A percentile compares a stretch with the other conserved stretches of the same genome.
These are phyloP conservation scores for Nothophaeocryptopus gaeumannii DNA, from an alignment of 2,329 filamentous ascomycete genomes.

Conservation along the genomic window DNA sequence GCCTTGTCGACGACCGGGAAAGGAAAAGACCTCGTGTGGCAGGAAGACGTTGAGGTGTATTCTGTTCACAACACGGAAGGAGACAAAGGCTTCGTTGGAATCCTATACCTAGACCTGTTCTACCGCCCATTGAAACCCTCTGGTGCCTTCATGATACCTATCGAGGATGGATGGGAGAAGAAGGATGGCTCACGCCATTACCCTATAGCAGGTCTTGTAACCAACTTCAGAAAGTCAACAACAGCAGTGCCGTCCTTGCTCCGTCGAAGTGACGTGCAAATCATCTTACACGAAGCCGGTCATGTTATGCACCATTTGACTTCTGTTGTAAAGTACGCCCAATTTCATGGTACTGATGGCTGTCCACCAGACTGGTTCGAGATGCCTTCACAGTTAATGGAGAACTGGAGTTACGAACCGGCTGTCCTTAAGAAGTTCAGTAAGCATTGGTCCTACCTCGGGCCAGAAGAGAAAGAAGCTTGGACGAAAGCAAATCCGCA, in stretches of 20 bases:
- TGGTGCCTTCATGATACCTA: slow-evolving; percentile 2
- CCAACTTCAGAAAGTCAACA: slow-evolving; percentile 6
- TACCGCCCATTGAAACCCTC: background rate
- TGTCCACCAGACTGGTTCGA: slow-evolving; percentile 11
- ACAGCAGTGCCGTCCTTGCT: slow-evolving; percentile 8
- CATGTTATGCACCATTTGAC: slow-evolving; percentile 16
- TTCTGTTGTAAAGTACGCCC: slow-evolving; percentile 1
- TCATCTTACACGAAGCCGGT: slow-evolving; percentile 14
- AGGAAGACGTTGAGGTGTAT: slow-evolving; percentile 14
- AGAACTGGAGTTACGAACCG: slow-evolving; percentile 8
- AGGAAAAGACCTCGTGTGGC: slow-evolving; percentile 14
- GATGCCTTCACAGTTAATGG: slow-evolving; percentile 14
- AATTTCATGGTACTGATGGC: slow-evolving; percentile 4
- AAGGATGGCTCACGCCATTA: slow-evolving; percentile 9
- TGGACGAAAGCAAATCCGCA: slow-evolving; percentile 4
- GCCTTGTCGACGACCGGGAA: slow-evolving; percentile 44
- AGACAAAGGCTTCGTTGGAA: slow-evolving; percentile 12
- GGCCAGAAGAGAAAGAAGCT: background rate
- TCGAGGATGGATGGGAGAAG: slow-evolving; percentile 6
- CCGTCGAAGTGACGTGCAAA: background rate
- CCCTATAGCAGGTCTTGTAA: slow-evolving; percentile 3
- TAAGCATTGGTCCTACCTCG: slow-evolving; percentile 16
- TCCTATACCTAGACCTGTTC: slow-evolving; percentile 18
- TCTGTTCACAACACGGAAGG: slow-evolving; percentile 4
- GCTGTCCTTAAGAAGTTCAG: slow-evolving; percentile 9